phyloP scores from a whole-genome alignment of 805 yeast species.

The Saturnispora serradocipensis region DNA sequence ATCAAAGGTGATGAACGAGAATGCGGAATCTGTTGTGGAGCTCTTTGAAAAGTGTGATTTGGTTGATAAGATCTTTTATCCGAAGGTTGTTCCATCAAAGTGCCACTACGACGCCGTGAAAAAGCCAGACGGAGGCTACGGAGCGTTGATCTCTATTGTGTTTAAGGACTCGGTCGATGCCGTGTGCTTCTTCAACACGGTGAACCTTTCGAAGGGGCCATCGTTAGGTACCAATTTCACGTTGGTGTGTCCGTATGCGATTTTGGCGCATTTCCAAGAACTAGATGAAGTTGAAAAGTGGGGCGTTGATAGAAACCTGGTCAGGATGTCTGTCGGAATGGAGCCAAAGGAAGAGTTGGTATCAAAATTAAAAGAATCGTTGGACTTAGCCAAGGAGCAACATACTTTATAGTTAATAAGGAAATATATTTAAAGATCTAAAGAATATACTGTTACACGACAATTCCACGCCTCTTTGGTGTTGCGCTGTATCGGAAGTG shows the following conservation, averaged over 20 bases:
- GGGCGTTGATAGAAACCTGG: conserved; percentile 73
- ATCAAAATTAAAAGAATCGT: conserved; percentile 40
- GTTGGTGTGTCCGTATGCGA: conserved; percentile 81
- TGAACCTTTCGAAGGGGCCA: conserved; percentile 75
- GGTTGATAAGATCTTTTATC: conserved; percentile 64
- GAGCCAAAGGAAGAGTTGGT: conserved; percentile 60
- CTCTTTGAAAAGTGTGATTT: conserved; percentile 42
- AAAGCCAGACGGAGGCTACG: conserved; percentile 59
- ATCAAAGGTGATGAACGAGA: conserved; percentile 46
- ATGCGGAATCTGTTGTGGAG: conserved; percentile 45
- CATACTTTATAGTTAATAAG: conserved; percentile 18
- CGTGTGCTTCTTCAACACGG: conserved; percentile 60
- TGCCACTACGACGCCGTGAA: conserved; percentile 63
- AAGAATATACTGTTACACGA: too few relatives aligned
- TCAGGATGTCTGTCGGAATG: conserved; percentile 78
- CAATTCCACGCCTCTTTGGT: too few relatives aligned
- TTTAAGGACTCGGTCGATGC: conserved; percentile 61
- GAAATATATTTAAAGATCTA: too few relatives aligned
- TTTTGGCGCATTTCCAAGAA: conserved; percentile 78
- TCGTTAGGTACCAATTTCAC: conserved; percentile 86
- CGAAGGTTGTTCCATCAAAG: conserved; percentile 46
- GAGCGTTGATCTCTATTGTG: conserved; percentile 71
- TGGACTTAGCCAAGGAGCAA: conserved; percentile 35
- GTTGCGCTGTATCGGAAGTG: too few relatives aligned
- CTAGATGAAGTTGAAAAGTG: conserved; percentile 69